A percentile compares a stretch with the other conserved stretches of the same genome.
phyloP scores from a whole-genome alignment of 495 filamentous ascomycete genomes.

The Evansstolkia leycettana region DNA sequence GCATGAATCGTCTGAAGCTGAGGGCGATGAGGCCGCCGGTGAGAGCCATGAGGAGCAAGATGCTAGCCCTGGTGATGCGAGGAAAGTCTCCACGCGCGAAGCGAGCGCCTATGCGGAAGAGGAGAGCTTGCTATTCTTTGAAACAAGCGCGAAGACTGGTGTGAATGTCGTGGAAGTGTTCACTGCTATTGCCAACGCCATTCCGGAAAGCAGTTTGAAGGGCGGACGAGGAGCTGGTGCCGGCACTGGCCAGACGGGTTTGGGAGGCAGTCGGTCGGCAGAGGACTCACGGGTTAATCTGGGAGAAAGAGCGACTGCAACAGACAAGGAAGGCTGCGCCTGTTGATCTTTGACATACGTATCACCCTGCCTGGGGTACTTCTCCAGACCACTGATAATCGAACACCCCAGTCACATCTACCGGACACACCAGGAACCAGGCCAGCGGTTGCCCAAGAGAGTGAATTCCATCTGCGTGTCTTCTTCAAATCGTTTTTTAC shows the following conservation, averaged over 20 bases:
- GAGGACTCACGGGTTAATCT: conserved; percentile 35
- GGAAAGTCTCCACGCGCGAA: conserved; percentile 77
- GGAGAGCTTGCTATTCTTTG: conserved; percentile 87
- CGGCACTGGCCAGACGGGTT: conserved; percentile 37
- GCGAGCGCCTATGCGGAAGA: conserved; percentile 92
- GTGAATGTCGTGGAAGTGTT: conserved; percentile 90
- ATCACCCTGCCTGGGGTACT: too few relatives aligned
- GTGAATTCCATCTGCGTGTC: too few relatives aligned
- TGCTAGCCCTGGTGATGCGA: conserved; percentile 58
- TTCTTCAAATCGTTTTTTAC: too few relatives aligned
- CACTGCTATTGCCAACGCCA: conserved; percentile 95
- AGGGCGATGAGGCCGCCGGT: conserved; percentile 23
- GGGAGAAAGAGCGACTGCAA: conserved; percentile 30
- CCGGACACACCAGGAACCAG: too few relatives aligned
- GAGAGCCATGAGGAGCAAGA: conserved; percentile 47
- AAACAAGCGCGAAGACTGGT: conserved; percentile 95
- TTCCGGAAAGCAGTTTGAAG: conserved; percentile 92
- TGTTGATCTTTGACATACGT: conserved; percentile 40
- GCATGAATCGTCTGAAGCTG: conserved; percentile 13
- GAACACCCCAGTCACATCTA: too few relatives aligned
- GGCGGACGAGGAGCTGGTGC: conserved; percentile 57
- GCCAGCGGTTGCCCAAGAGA: too few relatives aligned
- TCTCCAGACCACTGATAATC: too few relatives aligned
- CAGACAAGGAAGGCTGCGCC: conserved; percentile 84
- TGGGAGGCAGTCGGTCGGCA: conserved; percentile 24